These are phyloP conservation scores for Royoungia palumana DNA, from an alignment of 768 basidiomycete species.

Conservation along the genomic window DNA sequence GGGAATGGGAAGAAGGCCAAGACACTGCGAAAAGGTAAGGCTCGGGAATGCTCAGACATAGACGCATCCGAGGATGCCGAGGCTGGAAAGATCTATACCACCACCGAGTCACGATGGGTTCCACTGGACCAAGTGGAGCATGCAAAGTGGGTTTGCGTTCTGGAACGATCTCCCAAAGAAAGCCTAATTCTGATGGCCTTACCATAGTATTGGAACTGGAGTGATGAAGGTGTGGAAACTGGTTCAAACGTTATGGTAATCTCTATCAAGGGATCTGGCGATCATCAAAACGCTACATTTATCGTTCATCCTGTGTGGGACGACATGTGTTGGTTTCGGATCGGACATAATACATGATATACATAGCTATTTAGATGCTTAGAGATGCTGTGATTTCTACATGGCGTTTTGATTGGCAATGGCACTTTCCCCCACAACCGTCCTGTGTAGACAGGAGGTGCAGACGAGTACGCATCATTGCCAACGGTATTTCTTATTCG, in stretches of 20 bases:
- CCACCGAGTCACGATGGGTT: constrained; percentile 46
- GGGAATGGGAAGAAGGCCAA: neutral
- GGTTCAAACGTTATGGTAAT: constrained; percentile 34
- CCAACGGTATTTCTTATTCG: no score
- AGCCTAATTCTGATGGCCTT: constrained; percentile 1
- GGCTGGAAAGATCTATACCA: constrained; percentile 1
- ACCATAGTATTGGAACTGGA: constrained; percentile 64
- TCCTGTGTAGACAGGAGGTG: no score
- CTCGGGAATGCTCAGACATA: constrained; percentile 8
- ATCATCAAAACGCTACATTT: neutral
- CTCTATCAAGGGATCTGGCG: neutral
- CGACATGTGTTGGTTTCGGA: neutral
- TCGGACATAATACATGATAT: constrained; percentile 2
- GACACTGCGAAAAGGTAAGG: constrained; percentile 8
- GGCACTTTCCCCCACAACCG: neutral
- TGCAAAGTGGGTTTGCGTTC: constrained; percentile 53
- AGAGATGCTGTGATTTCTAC: neutral
- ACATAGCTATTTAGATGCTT: neutral
- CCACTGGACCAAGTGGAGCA: constrained; percentile 50
- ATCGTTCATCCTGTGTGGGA: neutral
- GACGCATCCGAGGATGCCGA: constrained; percentile 11
- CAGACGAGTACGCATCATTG: no score
- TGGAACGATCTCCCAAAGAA: neutral
- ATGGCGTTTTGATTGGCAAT: neutral
- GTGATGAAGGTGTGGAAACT: constrained; percentile 72